Conservation (phyloP, 2,329 filamentous ascomycete genomes). For the Paecilomyces dactylethromorphus region DNA sequence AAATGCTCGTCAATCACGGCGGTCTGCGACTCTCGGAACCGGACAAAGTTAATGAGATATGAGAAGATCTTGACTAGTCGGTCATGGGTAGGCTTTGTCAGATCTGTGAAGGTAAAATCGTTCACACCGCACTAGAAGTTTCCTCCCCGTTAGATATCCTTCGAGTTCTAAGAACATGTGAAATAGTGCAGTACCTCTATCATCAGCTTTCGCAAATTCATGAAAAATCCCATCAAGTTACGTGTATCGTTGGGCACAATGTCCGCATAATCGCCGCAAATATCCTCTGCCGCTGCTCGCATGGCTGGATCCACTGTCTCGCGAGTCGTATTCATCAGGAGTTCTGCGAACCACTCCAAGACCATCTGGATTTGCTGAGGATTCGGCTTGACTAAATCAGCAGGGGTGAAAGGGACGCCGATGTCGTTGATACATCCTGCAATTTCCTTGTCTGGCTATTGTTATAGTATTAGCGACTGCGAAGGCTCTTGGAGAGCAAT, state of each 20-base stretch:
- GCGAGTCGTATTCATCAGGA: conserved; percentile 87
- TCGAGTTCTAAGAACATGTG: neutral
- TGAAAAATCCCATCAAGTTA: conserved; percentile 93
- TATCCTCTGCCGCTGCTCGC: conserved; percentile 81
- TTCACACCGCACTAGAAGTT: conserved; percentile 68
- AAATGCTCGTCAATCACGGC: conserved; percentile 86
- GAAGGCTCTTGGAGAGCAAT: neutral
- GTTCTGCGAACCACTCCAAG: conserved; percentile 94
- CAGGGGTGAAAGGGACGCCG: conserved; percentile 77
- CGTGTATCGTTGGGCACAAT: conserved; percentile 79
- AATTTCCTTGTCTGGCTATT: conserved; percentile 66
- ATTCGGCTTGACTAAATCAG: conserved; percentile 89
- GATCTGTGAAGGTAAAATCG: conserved; percentile 88
- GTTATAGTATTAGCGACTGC: conserved; percentile 4
- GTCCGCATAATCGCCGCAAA: conserved; percentile 78
- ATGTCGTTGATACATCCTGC: conserved; percentile 97
- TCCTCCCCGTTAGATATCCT: neutral
- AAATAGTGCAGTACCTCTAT: conserved; percentile 46
- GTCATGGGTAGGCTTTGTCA: conserved; percentile 84
- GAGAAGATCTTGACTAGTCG: conserved; percentile 92
- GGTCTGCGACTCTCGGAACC: conserved; percentile 91
- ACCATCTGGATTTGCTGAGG: conserved; percentile 93
- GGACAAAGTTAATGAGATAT: conserved; percentile 97
- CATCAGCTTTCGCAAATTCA: conserved; percentile 71
- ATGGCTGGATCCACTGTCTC: conserved; percentile 93